Evolutionary conservation across 371 early-diverging fungal species (phyloP), one percentile per base, ranked within the genome.

Genomic region (Apophysomyces trapeziformis): DNA sequence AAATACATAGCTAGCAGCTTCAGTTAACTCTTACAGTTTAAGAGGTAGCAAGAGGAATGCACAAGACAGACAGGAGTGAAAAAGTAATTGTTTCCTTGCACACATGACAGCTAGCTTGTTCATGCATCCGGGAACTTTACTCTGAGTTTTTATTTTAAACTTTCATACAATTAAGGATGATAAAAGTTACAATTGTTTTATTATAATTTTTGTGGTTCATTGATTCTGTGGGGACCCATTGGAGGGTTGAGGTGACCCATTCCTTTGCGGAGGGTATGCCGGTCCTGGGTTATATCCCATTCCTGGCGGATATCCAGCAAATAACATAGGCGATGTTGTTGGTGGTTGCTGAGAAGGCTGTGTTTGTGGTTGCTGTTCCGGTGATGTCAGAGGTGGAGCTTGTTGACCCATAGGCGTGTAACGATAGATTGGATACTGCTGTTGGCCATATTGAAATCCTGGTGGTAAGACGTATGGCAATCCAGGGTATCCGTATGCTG

Each of bases 401-500:
- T 50, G 54, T 50, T 50, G 54, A 7, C 54, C 21, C 54, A 50
- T 50, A 1, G 54, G n/a, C 11, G 54, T 6, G 35, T 50, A 50
- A 5, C 54, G 54, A 50, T 50, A 50, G 18, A 50, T 21, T 5
- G 54, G 54, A 50, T 50, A 50, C 54, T 50, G 54, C 21, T 50
- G 54, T 21, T 50, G 54, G 16, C 18, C 54, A 50, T 50, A 50
- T 21, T 50, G 54, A 21, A 50, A 50, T 18, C 54, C 54, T n/a
- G 54, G 54, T 21, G 54, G 54, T 50, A 50, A 50, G 21, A 50
- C 54, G 21, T 50, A 50, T 50, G 54, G 54, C 18, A 50, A 50
- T 50, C 54, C 54, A 50, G 54, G 54, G 54, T 50, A 50, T 50
- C 54, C 54, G 21, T 21, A 50, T 50, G 54, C 54, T 50, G 54